Evolutionary conservation across 2,329 filamentous ascomycete species (phyloP), one percentile per base, ranked within the genome.

Genomic region (Harringtonia lauricola): DNA sequence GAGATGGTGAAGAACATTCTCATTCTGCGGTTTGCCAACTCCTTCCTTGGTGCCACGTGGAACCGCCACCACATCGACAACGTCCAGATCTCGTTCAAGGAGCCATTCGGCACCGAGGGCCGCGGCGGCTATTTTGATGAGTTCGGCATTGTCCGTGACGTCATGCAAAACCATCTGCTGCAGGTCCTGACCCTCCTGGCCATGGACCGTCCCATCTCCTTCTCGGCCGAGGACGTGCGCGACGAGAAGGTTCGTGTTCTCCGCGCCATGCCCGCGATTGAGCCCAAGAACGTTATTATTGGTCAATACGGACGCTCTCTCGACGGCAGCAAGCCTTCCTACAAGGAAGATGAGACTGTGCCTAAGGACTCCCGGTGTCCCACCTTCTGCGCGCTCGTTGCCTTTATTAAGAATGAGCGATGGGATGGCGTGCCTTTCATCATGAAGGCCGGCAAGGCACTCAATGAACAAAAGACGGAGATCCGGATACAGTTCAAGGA

Each of bases 1-100:
- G 92, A 98, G 70, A 98, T 98, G 92, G 92, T 98, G 58, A 98
- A 98, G 81, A 98, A 98, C 70, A 94, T 98, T 55, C 76, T 98
- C 53, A 95, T 98, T 55, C 78, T 98, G 54, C 80, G 94, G 61
- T 98, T 98, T 62, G 94, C 92, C 56, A 98, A 98, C 72, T 89
- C 94, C 54, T 98, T 98, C 76, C 86, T 98, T 56, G 89, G 89
- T 53, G 90, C 92, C 36, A 98, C 90, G 47, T 98, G 92, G 92
- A 98, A 96, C 74, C 81, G 92, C 55, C 89, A 95, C 65, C 90
- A 96, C 74, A 98, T 98, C 69, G 92, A 96, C 70, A 98, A 95
- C 58, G 84, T 98, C 40, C 92, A 96, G 71, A 96, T 98, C 61
- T 87, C 92, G 39, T 98, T 98, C 76, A 98, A 98, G 73, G 92